Base-by-base conservation (phyloP, 495 filamentous ascomycete genomes). In the Neurospora sp. region DNA sequence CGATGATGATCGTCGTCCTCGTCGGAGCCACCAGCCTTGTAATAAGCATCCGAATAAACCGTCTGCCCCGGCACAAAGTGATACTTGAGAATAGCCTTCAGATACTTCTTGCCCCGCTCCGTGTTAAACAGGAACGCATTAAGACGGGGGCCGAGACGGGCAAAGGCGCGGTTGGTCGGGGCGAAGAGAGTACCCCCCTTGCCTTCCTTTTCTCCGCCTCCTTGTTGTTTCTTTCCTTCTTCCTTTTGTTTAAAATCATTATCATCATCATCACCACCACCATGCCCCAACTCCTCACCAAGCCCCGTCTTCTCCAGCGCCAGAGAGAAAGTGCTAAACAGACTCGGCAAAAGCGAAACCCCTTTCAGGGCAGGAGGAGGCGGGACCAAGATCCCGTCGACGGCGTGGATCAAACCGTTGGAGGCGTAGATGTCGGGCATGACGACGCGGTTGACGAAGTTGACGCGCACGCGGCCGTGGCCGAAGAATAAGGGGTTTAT, bases 381-480 rank as follows among this genome's bases (percentile, higher is more conserved):
- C 9, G 93, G 93, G 39, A 94, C 74, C 39, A 98, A 86, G 71
- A 94, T 81, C 71, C 78, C 81, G 82, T 93, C 87, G 71, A 97
- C 79, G 71, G 86, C 89, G 83, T 97, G 94, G 78, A 97, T 88
- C 8, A 96, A 81, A 69, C 94, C 94, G 81, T 97, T 97, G 61
- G 86, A 87, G 69, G 78, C 78, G 76, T 69, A 87, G 61, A 95
- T 86, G 80, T 96, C 87, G 69, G 85, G 77, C n/a, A 83, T 85
- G 12, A 92, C 79, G 69, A 96, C 79, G 38, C 84, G 87, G 80
- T 85, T 88, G 78, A 88, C 89, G 78, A 91, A 92, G 82, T 98
- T 97, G 73, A 98, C 72, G 14, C 83, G 85, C 41, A 93, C 80
- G 31, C 89, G 90, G 53, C 53, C 53, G 53, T 65, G 53, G 27